Percentiles rank a stretch among this genome's conserved stretches.
Evolutionary conservation across 805 yeast genomes (phyloP).

Genomic region (Saccharomycopsis microspora): DNA sequence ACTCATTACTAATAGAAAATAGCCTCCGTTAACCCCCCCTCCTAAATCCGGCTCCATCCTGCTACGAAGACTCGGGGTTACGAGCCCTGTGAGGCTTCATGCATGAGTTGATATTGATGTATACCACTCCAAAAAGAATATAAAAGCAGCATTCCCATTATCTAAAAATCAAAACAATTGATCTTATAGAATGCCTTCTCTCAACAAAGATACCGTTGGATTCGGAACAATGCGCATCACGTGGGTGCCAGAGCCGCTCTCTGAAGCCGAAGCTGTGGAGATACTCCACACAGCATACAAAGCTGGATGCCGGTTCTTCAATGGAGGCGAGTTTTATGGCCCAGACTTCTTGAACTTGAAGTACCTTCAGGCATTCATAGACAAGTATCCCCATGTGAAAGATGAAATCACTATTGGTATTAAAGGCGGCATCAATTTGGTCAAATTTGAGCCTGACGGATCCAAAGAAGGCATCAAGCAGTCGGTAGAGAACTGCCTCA

Average conservation of each 20-base stretch:
- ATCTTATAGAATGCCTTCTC: too few relatives aligned
- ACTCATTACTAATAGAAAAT: too few relatives aligned
- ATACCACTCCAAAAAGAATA: too few relatives aligned
- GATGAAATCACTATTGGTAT: constrained; percentile 49
- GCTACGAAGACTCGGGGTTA: too few relatives aligned
- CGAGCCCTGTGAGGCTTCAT: too few relatives aligned
- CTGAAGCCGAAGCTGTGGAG: constrained; percentile 39
- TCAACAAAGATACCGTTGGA: constrained; percentile 27
- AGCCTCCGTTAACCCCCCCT: too few relatives aligned
- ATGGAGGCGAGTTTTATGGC: constrained; percentile 78
- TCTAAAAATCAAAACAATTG: too few relatives aligned
- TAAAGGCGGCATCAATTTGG: constrained; percentile 46
- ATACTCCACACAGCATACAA: constrained; percentile 38
- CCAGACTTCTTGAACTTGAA: constrained; percentile 39
- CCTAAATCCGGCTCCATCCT: too few relatives aligned
- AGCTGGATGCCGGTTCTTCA: constrained; percentile 42
- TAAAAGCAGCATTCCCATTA: too few relatives aligned
- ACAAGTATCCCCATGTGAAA: constrained; percentile 42
- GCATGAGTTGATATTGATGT: too few relatives aligned
- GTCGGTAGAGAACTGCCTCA: constrained; percentile 36
- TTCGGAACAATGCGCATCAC: constrained; percentile 70
- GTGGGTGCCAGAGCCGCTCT: constrained; percentile 34
- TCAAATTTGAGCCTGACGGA: constrained; percentile 22
- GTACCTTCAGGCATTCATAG: constrained; percentile 45
- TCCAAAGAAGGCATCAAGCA: constrained; percentile 32